A percentile compares a stretch with the other conserved stretches of the same genome.
Evolutionary conservation across 1,139 yeast species (phyloP).

Genomic region (Suhomyces kunorum): DNA sequence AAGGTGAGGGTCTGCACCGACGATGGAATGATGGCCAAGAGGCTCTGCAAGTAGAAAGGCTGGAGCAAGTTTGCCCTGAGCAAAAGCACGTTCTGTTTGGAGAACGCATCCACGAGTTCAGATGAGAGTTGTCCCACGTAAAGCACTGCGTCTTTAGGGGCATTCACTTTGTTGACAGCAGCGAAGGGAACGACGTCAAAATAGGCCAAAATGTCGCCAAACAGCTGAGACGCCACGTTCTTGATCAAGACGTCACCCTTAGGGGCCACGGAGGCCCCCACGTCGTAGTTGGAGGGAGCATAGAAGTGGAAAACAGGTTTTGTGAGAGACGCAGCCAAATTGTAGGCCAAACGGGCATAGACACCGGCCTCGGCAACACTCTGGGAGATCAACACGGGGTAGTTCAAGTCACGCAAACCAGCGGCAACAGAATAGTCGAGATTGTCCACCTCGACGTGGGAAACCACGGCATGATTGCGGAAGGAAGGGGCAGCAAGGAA

Average conservation of each 20-base stretch:
- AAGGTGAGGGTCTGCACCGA: conserved; percentile 60
- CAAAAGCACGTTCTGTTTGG: conserved; percentile 48
- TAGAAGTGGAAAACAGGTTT: conserved; percentile 73
- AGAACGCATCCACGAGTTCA: conserved; percentile 44
- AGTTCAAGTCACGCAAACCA: conserved; percentile 69
- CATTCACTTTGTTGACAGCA: conserved; percentile 27
- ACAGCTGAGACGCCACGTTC: conserved; percentile 20
- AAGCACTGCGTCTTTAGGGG: conserved; percentile 54
- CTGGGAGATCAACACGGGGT: conserved; percentile 66
- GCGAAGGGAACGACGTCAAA: conserved; percentile 34
- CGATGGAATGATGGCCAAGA: conserved; percentile 56
- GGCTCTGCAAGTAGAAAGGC: conserved; percentile 61
- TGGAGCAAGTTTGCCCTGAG: conserved; percentile 64
- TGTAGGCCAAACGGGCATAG: conserved; percentile 57
- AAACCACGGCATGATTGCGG: conserved; percentile 48
- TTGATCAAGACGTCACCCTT: conserved; percentile 20
- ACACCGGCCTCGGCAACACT: conserved; percentile 52
- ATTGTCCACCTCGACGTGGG: conserved; percentile 58
- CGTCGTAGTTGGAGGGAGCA: conserved; percentile 31
- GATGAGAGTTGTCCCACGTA: conserved; percentile 60
- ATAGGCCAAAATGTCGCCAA: conserved; percentile 27
- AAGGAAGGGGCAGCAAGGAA: conserved; percentile 48
- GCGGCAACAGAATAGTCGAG: conserved; percentile 68
- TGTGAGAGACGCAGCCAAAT: conserved; percentile 49
- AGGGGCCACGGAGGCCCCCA: conserved; percentile 18